Evolutionary conservation across 2,329 filamentous ascomycete genomes (phyloP), one percentile per base, ranked within the genome.

Genomic region (Diaporthe sp.): DNA sequence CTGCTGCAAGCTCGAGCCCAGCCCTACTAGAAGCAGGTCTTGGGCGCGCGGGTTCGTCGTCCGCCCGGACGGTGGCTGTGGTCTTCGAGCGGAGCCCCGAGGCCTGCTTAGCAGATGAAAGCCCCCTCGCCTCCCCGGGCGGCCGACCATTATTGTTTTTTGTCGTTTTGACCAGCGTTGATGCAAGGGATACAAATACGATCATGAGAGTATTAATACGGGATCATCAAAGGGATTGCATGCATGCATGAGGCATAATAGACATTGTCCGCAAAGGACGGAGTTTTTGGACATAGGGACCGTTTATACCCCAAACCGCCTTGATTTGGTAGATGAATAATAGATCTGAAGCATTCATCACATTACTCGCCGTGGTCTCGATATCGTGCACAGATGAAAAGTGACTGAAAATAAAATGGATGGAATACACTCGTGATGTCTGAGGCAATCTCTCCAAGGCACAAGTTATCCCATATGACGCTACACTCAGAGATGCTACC

Each of bases 1-100:
- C 72, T 85, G 12, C 76, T 84, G 76, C 83, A 83, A 77, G 79
- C 82, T 50, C 81, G 82, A 74, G 81, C 68, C 72, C 75, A 76
- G 42, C 75, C 75, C 38, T 76, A 74, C 69, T 76, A 76, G 75
- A 74, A 68, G 68, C 35, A 58, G 33, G 72, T 57, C 19, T 45
- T 57, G 75, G 72, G 40, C 15, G 42, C 69, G 35, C 75, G 75
- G n/a, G 19, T 76, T 52, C 68, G 58, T 66, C 68, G 54, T 35
- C 55, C 60, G 30, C 60, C 57, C 50, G 33, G 47, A 30, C 75
- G 25, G 38, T 30, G 64, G n/a, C 33, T 22, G 19, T 54, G 47
- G 25, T 30, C 13, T 2, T 19, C 45, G 35, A 40, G 70, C 50
- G n/a, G 45, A 54, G n/a, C 47, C 45, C 8, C 10, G n/a, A 15